Conservation (phyloP, 306 rosid genomes). For the Pterocarpus macrocarpus region DNA sequence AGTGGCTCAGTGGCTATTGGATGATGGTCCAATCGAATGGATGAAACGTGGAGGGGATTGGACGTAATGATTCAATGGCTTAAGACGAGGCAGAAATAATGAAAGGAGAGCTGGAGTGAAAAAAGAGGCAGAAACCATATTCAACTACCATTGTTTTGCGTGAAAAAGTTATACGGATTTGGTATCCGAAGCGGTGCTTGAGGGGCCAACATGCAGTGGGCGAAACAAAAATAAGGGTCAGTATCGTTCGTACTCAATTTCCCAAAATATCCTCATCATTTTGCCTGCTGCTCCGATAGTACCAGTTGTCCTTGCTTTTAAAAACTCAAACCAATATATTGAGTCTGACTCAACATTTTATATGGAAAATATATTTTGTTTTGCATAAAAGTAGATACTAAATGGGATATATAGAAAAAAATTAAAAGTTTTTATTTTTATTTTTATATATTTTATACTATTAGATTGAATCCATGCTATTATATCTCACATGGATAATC, state of each 20-base stretch:
- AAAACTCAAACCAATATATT: neutral
- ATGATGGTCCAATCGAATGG: neutral
- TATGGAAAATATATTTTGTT: no score
- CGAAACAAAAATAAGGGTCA: conserved; percentile 14
- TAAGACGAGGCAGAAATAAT: conserved; percentile 15
- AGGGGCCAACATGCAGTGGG: conserved; percentile 28
- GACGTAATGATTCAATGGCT: neutral
- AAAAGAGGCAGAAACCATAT: conserved; percentile 33
- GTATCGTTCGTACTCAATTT: conserved; percentile 18
- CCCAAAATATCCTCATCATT: conserved; percentile 38
- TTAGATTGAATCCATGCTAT: no score
- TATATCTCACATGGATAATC: no score
- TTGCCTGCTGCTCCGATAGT: conserved; percentile 1
- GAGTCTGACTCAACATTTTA: neutral
- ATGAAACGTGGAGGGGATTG: neutral
- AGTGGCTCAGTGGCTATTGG: neutral
- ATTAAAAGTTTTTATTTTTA: no score
- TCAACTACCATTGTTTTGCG: conserved; percentile 68
- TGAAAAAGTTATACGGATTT: conserved; percentile 66
- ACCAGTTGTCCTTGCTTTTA: conserved; percentile 11
- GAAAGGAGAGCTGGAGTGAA: conserved; percentile 46
- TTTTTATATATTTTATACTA: no score
- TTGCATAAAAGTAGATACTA: no score
- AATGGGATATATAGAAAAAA: no score
- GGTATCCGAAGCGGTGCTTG: conserved; percentile 61